Base-by-base conservation (phyloP, 495 filamentous ascomycete species). In the Staphylotrichum longicolle region DNA sequence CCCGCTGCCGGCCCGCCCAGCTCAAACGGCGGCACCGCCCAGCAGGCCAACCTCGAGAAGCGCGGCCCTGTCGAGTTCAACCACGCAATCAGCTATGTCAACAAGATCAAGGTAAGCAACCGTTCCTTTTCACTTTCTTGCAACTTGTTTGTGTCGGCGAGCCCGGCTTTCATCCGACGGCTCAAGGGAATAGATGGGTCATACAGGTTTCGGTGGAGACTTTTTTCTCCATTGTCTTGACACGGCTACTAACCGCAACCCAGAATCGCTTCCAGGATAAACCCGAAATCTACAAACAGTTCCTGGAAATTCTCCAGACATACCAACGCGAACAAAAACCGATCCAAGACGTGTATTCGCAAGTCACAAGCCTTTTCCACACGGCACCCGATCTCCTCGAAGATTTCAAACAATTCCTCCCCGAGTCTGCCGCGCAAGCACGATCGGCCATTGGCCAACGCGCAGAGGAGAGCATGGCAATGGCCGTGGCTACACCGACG, bases 201-300 rank as follows among this genome's bases (percentile, higher is more conserved):
- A 52, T 39, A 50, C 44, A 53, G 54, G 40, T 49, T 27, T 48
- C 51, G 51, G 64, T 67, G 68, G 63, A 66, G 63, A 53, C 53
- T 34, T 54, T 54, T 59, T 50, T 48, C n/a, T 56, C 50, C 49
- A 40, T 58, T 40, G n/a, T 34, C 14, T 47, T 62, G 49, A 49
- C 44, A 58, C 56, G 47, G 35, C 57, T 63, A 37, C 62, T 68
- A 54, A 62, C 63, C 51, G 50, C 61, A 52, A 27, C 44, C 35
- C 68, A 92, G 94, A 99, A 97, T 71, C 94, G 95, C 45, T 99
- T 97, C 72, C 85, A 94, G 49, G 85, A 88, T 64, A 90, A 94
- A 61, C 95, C 95, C 7, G 95, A 99, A 69, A 98, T 98, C 57
- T 99, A 99, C 79, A 99, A 99, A 69, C 91, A 98, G 68, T 99